These are phyloP conservation scores for Flaveria linearis DNA, from an alignment of 129 eudicot genomes.

Conservation along the genomic window DNA sequence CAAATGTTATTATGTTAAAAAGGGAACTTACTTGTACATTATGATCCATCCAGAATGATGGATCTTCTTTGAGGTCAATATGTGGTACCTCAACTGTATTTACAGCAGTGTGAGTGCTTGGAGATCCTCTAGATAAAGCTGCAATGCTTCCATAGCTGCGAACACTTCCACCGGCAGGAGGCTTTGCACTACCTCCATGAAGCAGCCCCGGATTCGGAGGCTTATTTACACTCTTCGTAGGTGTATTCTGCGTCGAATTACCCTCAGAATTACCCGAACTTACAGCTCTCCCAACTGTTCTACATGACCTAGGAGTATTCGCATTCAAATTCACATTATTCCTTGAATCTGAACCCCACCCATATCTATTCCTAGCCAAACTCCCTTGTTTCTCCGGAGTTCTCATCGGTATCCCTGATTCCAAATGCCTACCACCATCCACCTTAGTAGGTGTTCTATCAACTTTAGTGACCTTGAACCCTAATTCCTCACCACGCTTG, in stretches of 20 bases:
- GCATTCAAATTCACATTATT: slow-evolving; percentile 39
- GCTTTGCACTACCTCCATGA: slow-evolving; percentile 55
- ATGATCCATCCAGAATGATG: slow-evolving; percentile 98
- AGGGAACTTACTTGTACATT: slow-evolving; percentile 73
- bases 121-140: slow-evolving; percentile 62
- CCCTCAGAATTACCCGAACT: slow-evolving; percentile 58
- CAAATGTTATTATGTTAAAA: background rate
- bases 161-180: slow-evolving; percentile 46
- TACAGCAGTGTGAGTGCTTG: slow-evolving; percentile 44
- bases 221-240: slow-evolving; percentile 83
- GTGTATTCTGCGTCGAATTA: slow-evolving; percentile 69
- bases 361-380: slow-evolving; percentile 46
- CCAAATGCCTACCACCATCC: slow-evolving; percentile 38
- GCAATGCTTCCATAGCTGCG: slow-evolving; percentile 49
- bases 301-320: slow-evolving; percentile 61
- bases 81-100: slow-evolving; percentile 78
- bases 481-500: slow-evolving; percentile 44
- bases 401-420: slow-evolving; percentile 44
- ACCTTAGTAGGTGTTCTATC: slow-evolving; percentile 76
- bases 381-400: slow-evolving; percentile 79
- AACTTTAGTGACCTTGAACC: slow-evolving; percentile 38
- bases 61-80: slow-evolving; percentile 92
- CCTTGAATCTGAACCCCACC: slow-evolving; percentile 55
- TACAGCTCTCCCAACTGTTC: slow-evolving; percentile 46
- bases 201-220: slow-evolving; percentile 68